phyloP scores from a whole-genome alignment of 176 grass and related monocot genomes.

The Oryza nivara region DNA sequence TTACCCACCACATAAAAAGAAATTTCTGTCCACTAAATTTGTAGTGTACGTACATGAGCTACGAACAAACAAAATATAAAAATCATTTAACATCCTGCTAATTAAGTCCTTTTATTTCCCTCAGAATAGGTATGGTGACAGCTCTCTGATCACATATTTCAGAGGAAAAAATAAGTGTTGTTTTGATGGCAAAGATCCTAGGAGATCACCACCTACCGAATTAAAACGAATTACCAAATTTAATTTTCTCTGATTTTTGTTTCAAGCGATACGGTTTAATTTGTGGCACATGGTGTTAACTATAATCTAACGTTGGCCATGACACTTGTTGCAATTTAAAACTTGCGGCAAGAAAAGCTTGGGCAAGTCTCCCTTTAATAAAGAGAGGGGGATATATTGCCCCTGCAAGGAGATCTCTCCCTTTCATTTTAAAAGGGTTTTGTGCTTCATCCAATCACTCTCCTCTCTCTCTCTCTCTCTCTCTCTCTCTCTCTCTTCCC shows the following conservation, averaged over 20 bases:
- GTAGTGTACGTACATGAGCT: neutral
- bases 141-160: neutral
- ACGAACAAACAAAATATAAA: neutral
- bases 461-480: constrained; percentile 6
- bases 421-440: constrained; percentile 65
- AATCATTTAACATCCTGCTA: neutral
- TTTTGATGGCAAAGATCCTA: constrained; percentile 47
- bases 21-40: neutral
- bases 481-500: constrained; percentile 1
- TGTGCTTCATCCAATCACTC: constrained; percentile 44
- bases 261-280: constrained; percentile 35
- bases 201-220: constrained; percentile 40
- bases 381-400: constrained; percentile 53
- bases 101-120: neutral
- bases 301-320: constrained; percentile 43
- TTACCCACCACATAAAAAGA: too few relatives aligned
- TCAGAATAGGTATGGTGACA: neutral
- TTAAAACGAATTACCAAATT: constrained; percentile 35
- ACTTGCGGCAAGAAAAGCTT: constrained; percentile 54
- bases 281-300: constrained; percentile 53
- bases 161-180: neutral
- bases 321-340: constrained; percentile 45
- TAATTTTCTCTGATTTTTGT: constrained; percentile 31
- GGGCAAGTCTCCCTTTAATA: constrained; percentile 56
- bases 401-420: constrained; percentile 58